Conservation (phyloP, 2,329 filamentous ascomycete species). For the Aspergillus uvarum region DNA sequence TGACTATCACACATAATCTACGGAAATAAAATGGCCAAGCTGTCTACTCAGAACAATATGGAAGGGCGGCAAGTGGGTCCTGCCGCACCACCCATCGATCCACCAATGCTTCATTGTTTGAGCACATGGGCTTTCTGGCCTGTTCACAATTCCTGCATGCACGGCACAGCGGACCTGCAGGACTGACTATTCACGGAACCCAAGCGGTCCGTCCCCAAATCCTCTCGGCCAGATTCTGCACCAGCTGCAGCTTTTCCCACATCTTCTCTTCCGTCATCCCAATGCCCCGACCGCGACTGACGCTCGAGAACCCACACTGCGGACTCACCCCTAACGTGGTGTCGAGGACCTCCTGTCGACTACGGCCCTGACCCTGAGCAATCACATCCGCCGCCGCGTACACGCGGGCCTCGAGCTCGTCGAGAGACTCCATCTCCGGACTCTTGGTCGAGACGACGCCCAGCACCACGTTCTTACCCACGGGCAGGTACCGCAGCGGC, state of each 20-base stretch:
- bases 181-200: no score
- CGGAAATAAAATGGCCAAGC: neutral
- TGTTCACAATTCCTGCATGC: no score
- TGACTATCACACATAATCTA: neutral
- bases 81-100: neutral
- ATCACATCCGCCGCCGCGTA: slow-evolving; percentile 62
- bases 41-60: neutral
- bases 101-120: neutral
- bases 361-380: slow-evolving; percentile 62
- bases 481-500: slow-evolving; percentile 57
- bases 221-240: slow-evolving; percentile 63
- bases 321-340: slow-evolving; percentile 61
- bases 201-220: neutral
- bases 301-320: slow-evolving; percentile 68
- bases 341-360: slow-evolving; percentile 62
- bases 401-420: slow-evolving; percentile 55
- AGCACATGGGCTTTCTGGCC: neutral
- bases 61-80: neutral
- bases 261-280: slow-evolving; percentile 61
- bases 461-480: slow-evolving; percentile 58
- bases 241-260: slow-evolving; percentile 66
- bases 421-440: slow-evolving; percentile 57
- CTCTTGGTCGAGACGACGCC: slow-evolving; percentile 62
- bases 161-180: no score
- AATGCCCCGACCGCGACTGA: slow-evolving; percentile 55